Conservation (phyloP, 1,139 yeast genomes). For the Pneumocystis jirovecii region DNA sequence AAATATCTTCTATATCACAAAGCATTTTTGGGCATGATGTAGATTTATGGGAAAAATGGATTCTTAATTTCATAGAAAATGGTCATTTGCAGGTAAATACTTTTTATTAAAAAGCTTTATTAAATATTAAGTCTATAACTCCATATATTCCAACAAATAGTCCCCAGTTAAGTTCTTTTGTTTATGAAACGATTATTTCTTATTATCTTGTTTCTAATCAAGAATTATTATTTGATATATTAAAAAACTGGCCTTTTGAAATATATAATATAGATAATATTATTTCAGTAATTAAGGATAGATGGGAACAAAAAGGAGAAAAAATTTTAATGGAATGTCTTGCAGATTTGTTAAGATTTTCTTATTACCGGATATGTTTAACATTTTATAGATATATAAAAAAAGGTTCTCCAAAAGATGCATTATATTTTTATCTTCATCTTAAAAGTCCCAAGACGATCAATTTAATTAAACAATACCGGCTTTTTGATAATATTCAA, state of each 20-base stretch:
- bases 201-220: constrained; percentile 33
- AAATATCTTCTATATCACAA: constrained; percentile 39
- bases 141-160: constrained; percentile 29
- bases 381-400: constrained; percentile 1
- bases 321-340: constrained; percentile 34
- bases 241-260: constrained; percentile 45
- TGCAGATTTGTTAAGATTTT: constrained; percentile 35
- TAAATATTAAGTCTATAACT: constrained; percentile 28
- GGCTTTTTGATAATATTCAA: constrained; percentile 10
- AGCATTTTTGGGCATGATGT: constrained; percentile 24
- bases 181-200: constrained; percentile 41
- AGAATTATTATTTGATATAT: constrained; percentile 28
- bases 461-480: constrained; percentile 9
- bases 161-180: constrained; percentile 27
- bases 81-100: constrained; percentile 26
- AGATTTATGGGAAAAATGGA: constrained; percentile 56
- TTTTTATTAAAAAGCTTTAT: not conserved
- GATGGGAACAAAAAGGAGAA: constrained; percentile 19
- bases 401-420: constrained; percentile 7
- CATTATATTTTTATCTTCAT: constrained; percentile 9
- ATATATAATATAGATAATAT: constrained; percentile 38
- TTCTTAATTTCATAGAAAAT: constrained; percentile 38
- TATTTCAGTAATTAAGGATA: constrained; percentile 36
- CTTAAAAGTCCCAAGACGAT: constrained; percentile 9
- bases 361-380: not conserved